Evolutionary conservation across 2,329 filamentous ascomycete genomes (phyloP).

Genomic region (Trichoderma breve): DNA sequence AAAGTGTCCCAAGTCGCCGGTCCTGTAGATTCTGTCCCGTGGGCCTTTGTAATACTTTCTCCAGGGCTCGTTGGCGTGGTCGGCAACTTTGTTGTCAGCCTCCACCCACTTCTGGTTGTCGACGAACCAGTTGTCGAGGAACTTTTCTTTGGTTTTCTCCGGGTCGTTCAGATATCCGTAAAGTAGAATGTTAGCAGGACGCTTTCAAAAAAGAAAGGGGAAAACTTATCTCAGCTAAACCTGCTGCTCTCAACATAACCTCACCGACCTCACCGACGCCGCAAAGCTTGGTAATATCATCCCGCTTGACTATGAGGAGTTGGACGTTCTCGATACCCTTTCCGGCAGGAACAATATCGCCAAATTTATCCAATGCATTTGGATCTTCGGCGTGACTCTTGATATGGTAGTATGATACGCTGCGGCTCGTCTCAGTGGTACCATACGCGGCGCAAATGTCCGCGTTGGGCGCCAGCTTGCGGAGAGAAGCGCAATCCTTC

Average conservation of each 20-base stretch:
- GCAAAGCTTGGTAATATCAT: constrained; percentile 66
- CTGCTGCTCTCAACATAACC: constrained; percentile 77
- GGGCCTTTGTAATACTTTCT: constrained; percentile 75
- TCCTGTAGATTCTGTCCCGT: constrained; percentile 81
- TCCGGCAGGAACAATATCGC: constrained; percentile 77
- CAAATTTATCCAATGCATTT: constrained; percentile 41
- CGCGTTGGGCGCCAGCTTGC: constrained; percentile 72
- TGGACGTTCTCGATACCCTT: constrained; percentile 88
- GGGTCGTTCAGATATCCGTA: constrained; percentile 63
- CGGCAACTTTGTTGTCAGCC: constrained; percentile 52
- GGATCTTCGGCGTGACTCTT: constrained; percentile 65
- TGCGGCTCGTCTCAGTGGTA: constrained; percentile 79
- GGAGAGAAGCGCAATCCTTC: constrained; percentile 74
- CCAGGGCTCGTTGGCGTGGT: constrained; percentile 65
- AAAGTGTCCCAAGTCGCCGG: constrained; percentile 80
- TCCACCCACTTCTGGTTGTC: constrained; percentile 67
- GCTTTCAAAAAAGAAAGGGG: not conserved
- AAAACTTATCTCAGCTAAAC: constrained; percentile 62
- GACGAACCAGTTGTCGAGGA: constrained; percentile 83
- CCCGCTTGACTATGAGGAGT: constrained; percentile 75
- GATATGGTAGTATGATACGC: constrained; percentile 69
- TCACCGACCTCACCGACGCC: constrained; percentile 80
- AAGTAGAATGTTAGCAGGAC: not conserved
- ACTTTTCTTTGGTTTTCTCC: constrained; percentile 68
- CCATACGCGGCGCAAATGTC: constrained; percentile 85